Evolutionary conservation across 1,284 basidiomycete genomes (phyloP).

Genomic region (Gymnopus androsaceus): DNA sequence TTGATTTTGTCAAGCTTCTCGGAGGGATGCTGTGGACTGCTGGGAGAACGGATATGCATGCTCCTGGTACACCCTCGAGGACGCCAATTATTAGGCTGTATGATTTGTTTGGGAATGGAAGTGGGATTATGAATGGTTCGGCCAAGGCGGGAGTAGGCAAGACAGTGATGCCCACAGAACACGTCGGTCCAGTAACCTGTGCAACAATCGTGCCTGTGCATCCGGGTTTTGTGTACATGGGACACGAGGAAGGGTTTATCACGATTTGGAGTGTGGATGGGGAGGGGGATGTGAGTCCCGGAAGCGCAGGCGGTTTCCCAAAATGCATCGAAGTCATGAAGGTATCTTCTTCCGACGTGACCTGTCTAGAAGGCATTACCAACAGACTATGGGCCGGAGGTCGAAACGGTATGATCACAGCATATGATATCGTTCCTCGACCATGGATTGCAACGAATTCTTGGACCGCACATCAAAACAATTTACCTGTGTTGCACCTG

Average conservation of each 20-base stretch:
- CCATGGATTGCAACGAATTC: slow-evolving; percentile 89
- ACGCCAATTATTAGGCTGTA: slow-evolving; percentile 79
- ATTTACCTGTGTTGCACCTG: slow-evolving; percentile 74
- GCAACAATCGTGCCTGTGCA: slow-evolving; percentile 77
- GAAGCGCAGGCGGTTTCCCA: background rate
- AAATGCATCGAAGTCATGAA: slow-evolving; percentile 71
- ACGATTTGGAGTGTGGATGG: slow-evolving; percentile 69
- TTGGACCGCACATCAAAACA: slow-evolving; percentile 88
- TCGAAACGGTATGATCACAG: slow-evolving; percentile 81
- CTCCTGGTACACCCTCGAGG: slow-evolving; percentile 38
- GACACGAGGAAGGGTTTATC: slow-evolving; percentile 90
- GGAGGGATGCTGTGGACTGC: slow-evolving; percentile 80
- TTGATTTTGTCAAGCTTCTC: slow-evolving; percentile 75
- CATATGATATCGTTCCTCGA: slow-evolving; percentile 69
- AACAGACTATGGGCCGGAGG: slow-evolving; percentile 85
- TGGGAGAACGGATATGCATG: slow-evolving; percentile 49
- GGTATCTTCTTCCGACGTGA: slow-evolving; percentile 77
- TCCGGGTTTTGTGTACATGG: slow-evolving; percentile 77
- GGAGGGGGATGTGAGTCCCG: background rate
- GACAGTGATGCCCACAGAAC: slow-evolving; percentile 56
- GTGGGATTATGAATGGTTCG: too few species aligned
- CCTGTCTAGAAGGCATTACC: slow-evolving; percentile 80
- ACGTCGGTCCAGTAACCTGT: slow-evolving; percentile 79
- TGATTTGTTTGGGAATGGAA: slow-evolving; percentile 68
- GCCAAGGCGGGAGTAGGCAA: slow-evolving; percentile 46